phyloP scores from a whole-genome alignment of 371 early-diverging fungal genomes.

The Homolaphlyctis polyrhiza region DNA sequence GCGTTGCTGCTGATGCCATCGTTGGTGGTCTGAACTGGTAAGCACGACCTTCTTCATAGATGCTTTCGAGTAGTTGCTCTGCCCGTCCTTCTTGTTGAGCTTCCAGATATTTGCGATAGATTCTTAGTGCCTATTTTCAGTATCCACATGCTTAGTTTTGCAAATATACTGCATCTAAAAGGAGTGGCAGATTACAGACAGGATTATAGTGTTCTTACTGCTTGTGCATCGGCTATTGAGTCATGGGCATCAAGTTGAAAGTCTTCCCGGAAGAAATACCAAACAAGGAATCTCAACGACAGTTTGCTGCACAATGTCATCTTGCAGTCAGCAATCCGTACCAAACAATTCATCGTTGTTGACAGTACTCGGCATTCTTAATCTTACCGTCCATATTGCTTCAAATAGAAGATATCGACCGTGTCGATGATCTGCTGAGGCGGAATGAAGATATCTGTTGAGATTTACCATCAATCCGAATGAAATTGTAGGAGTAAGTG shows the following conservation, averaged over 20 bases:
- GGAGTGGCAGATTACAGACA: no score
- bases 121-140: conserved; percentile 56
- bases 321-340: not conserved
- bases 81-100: conserved; percentile 59
- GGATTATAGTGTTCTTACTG: conserved; percentile 43
- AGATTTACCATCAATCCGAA: no score
- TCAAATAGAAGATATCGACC: conserved; percentile 80
- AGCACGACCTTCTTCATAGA: conserved; percentile 76
- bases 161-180: no score
- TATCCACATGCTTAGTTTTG: no score
- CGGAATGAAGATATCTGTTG: conserved; percentile 71
- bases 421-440: conserved; percentile 86
- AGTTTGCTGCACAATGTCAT: conserved; percentile 76
- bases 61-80: conserved; percentile 67
- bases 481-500: not conserved
- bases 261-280: conserved; percentile 77
- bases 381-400: conserved; percentile 65
- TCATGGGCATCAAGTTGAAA: conserved; percentile 88
- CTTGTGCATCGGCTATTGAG: conserved; percentile 88
- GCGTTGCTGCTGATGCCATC: no score
- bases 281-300: conserved; percentile 85
- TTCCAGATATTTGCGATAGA: conserved; percentile 76
- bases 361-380: no score
- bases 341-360: no score
- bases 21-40: conserved; percentile 24